Evolutionary conservation across 75 land plant genomes (phyloP), one percentile per base, ranked within the genome.

Genomic region (Pseudotsuga menziesii): DNA sequence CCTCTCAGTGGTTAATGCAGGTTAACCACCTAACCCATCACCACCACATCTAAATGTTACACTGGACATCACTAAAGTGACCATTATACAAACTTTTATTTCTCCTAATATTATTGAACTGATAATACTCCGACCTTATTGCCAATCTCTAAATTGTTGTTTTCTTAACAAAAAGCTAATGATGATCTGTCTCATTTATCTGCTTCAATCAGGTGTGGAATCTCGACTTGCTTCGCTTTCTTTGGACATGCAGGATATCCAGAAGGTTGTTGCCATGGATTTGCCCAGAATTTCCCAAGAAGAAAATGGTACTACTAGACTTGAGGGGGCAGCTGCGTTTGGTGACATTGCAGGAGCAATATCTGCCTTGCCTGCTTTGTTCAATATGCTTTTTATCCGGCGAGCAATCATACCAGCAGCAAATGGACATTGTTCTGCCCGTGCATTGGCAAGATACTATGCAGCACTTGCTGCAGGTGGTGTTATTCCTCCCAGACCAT

Each of bases 361-460:
- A 26, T 57, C 85, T 14, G 76, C 80, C 13, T 63, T 94, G 3
- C 97, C 97, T 12, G 84, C 84, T 26, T 36, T 94, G 32, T 96
- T 96, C 80, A 96, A 94, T 84, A 88, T 84, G 69, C 89, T 96
- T 12, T 80, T 82, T 58, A 80, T 85, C 32, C 88, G 98, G 7
- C 91, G 98, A 56, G 94, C 98, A 64, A 88, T 94, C 59, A 87
- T 96, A 57, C 98, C 98, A 66, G 89, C 98, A 67, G 98, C 98
- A 56, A 96, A 96, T 88, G 97, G 97, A 5, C 98, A 96, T 78
- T 96, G 96, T 82, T 96, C 98, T 19, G 98, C 98, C 17, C 94
- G 98, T 76, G 98, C 98, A 61, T 76, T 96, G 75, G 98, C 98
- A 22, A 92, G 97, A 26, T 96, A 93, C 72, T 96, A 96, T 86